Evolutionary conservation across 176 grass and related monocot genomes (phyloP).

Genomic region (Phoenix dactylifera): DNA sequence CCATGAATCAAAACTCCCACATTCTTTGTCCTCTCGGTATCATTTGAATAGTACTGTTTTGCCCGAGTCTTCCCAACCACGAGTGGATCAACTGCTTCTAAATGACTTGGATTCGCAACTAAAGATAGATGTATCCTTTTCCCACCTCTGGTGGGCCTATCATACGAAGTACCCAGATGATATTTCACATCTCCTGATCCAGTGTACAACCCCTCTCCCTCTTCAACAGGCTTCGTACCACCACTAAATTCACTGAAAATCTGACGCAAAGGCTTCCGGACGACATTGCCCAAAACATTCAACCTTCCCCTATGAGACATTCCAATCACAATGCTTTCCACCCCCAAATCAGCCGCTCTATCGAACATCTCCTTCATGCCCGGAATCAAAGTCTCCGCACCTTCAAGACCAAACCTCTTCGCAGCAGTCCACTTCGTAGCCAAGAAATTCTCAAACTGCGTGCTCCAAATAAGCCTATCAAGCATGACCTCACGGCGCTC

Average conservation of each 20-base stretch:
- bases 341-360: slow-evolving; percentile 31
- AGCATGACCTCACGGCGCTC: slow-evolving; percentile 33
- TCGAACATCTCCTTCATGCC: slow-evolving; percentile 53
- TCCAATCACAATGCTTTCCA: slow-evolving; percentile 46
- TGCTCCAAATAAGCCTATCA: slow-evolving; percentile 46
- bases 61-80: slow-evolving; percentile 32
- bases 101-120: slow-evolving; percentile 32
- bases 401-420: slow-evolving; percentile 41
- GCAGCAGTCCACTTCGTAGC: slow-evolving; percentile 34
- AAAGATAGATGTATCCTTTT: slow-evolving; percentile 29
- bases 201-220: slow-evolving; percentile 31
- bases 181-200: slow-evolving; percentile 41
- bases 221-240: slow-evolving; percentile 33
- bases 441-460: slow-evolving; percentile 41
- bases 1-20: slow-evolving; percentile 19
- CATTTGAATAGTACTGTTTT: slow-evolving; percentile 29
- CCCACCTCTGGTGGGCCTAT: slow-evolving; percentile 27
- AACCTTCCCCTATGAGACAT: slow-evolving; percentile 40
- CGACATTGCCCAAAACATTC: slow-evolving; percentile 33
- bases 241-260: slow-evolving; percentile 44
- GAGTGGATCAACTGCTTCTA: slow-evolving; percentile 36
- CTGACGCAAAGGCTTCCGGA: slow-evolving; percentile 35
- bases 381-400: slow-evolving; percentile 36
- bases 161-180: slow-evolving; percentile 38
- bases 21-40: slow-evolving; percentile 11